These are phyloP conservation scores for Sporothrix globosa DNA, from an alignment of 2,329 filamentous ascomycete species.

Conservation along the genomic window DNA sequence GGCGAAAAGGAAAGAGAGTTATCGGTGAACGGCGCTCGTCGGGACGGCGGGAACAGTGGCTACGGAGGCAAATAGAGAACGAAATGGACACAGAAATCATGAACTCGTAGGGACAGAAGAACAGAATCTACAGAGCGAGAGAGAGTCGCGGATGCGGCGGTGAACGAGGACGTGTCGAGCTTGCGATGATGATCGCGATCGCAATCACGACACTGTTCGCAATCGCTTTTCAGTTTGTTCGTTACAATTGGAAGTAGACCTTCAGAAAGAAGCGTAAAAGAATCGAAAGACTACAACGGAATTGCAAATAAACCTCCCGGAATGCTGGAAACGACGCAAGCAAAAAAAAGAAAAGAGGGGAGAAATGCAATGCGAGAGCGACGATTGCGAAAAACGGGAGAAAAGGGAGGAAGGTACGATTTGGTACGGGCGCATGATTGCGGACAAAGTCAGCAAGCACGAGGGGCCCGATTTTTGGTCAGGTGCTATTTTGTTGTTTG, in stretches of 20 bases:
- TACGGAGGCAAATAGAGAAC: neutral
- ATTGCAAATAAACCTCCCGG: neutral
- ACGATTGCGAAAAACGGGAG: constrained; percentile 36
- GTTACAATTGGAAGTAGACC: too few species aligned
- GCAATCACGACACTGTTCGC: too few species aligned
- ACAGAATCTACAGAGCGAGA: neutral
- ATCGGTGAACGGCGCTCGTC: neutral
- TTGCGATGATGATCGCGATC: neutral
- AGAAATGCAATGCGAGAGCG: constrained; percentile 31
- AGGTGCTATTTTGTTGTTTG: constrained; percentile 19
- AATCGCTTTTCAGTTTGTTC: too few species aligned
- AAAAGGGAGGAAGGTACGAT: constrained; percentile 32
- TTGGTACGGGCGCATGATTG: constrained; percentile 36
- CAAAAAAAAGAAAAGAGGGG: constrained; percentile 31
- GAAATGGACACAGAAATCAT: too few species aligned
- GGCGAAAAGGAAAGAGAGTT: neutral
- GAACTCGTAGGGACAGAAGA: neutral
- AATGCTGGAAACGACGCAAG: neutral
- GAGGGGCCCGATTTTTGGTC: neutral
- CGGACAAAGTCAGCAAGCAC: constrained; percentile 1
- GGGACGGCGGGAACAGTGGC: neutral
- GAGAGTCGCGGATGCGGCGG: too few species aligned
- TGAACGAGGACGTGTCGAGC: neutral
- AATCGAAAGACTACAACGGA: neutral
- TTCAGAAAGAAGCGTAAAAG: too few species aligned